Base-by-base conservation (phyloP, 129 eudicot species). In the Apium graveolens region DNA sequence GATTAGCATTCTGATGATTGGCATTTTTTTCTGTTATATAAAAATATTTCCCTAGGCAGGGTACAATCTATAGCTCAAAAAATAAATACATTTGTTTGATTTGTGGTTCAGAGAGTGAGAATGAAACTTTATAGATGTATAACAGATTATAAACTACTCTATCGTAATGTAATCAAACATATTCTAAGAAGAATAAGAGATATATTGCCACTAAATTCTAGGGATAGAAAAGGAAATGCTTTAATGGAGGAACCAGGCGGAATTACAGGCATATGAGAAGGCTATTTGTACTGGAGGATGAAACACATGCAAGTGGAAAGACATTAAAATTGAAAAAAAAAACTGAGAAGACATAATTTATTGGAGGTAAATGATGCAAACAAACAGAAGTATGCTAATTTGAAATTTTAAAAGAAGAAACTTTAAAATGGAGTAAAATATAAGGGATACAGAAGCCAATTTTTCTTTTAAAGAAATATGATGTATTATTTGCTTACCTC, bases 401-500 rank as follows among this genome's bases (percentile, higher is more conserved):
- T 29, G 9, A 63, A 65, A 32, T 20, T 11, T 70, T 20, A 37
- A 0, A 26, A 37, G n/a, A 37, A 69, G n/a, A 17, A 31, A 5
- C 31, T 51, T 20, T 21, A 24, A 3, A n/a, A 2, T 39, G 76
- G 76, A 72, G 76, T 11, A 20, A 72, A n/a, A 39, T 24, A 29
- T 32, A 72, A 41, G 51, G 34, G 35, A 72, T 24, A 0, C 26
- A 16, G 21, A 72, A 72, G 37, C 31, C 7, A 38, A 38, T 38
- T 38, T 38, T 38, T 38, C 2, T n/a, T 26, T 13, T 8, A 60
- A 60, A 37, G 51, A 51, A 42, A 4, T 4, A 46, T 20, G 68
- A 8, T 43, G 71, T 37, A 48, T 16, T 35, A 48, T 80, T 35
- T 55, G 63, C 90, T 51, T 78, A 93, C 98, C 96, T 91, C 93